Base-by-base conservation (phyloP, 257 asterid species). In the Pogostemon cablin region DNA sequence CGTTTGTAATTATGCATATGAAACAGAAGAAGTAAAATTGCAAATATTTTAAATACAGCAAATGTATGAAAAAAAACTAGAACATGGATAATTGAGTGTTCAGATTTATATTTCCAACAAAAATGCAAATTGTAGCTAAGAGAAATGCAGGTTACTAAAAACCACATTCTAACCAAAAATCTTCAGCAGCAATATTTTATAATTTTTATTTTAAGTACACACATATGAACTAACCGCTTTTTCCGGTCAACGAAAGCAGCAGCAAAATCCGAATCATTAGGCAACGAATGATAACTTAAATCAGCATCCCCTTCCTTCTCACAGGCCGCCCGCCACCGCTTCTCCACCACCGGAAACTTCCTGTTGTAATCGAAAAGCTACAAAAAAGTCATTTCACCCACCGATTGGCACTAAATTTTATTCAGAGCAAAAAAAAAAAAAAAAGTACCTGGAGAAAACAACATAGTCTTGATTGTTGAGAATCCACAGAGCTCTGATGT, bases 271-370 rank as follows among this genome's bases (percentile, higher is more conserved):
- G 96, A 82, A 71, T 91, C 96, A 40, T 67, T 69, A 12, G 96
- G 92, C 76, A 72, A 75, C 52, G 58, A 39, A 10, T 39, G 69
- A 68, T 76, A 75, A 53, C 77, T 78, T 57, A 78, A 68, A 58
- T 75, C 73, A 38, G 75, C 86, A 67, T 58, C 86, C 11, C 43
- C 63, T 52, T 85, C 90, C 67, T 74, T 86, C 78, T 76, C 81
- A 72, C 91, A 88, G 12, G 90, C 81, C 65, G 60, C 81, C 59
- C 95, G 86, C 96, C 98, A 93, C 82, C 96, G 87, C 85, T 78
- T 87, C 86, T 93, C 98, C 71, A 89, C 98, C 85, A 89, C 96
- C 72, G 96, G 88, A 81, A 93, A 93, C 79, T 83, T 87, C 91
- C 98, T 93, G 84, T 34, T 12, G 48, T 39, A 55, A 62, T 71